Percentiles rank a stretch among this genome's conserved stretches.
These are phyloP conservation scores for Aspergillus egyptiacus DNA, from an alignment of 495 filamentous ascomycete genomes.

Conservation along the genomic window DNA sequence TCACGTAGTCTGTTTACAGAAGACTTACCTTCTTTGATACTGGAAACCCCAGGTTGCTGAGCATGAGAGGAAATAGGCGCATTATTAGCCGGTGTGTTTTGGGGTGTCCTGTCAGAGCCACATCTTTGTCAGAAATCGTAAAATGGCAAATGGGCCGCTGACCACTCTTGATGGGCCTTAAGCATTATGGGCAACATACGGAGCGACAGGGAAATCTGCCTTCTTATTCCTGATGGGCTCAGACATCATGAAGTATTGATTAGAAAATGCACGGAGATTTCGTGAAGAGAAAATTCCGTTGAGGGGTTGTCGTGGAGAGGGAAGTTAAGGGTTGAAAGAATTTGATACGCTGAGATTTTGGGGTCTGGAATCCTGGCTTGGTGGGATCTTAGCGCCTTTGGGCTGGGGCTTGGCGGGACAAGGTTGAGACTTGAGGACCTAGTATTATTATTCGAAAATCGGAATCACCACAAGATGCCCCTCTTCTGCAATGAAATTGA, in stretches of 20 bases:
- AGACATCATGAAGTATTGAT: slow-evolving; percentile 56
- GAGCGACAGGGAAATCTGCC: slow-evolving; percentile 70
- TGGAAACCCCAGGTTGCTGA: slow-evolving; percentile 87
- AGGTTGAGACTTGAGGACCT: slow-evolving; percentile 38
- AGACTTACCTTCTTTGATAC: slow-evolving; percentile 88
- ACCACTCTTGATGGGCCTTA: neutral
- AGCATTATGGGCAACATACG: slow-evolving; percentile 52
- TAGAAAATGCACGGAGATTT: slow-evolving; percentile 4
- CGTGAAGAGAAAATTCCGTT: slow-evolving; percentile 12
- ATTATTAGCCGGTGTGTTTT: slow-evolving; percentile 90
- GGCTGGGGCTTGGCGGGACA: slow-evolving; percentile 44
- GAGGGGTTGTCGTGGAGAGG: slow-evolving; percentile 22
- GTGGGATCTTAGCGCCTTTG: slow-evolving; percentile 47
- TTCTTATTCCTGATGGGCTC: slow-evolving; percentile 90
- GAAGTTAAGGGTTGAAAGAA: slow-evolving; percentile 31
- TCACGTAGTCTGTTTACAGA: too few relatives aligned
- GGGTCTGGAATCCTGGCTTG: slow-evolving; percentile 42
- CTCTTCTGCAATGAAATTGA: too few relatives aligned
- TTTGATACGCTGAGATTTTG: slow-evolving; percentile 38
- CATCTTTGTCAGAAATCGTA: slow-evolving; percentile 23
- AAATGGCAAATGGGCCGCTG: neutral
- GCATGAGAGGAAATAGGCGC: slow-evolving; percentile 97
- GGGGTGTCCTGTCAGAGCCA: slow-evolving; percentile 64
- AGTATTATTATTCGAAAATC: too few relatives aligned
- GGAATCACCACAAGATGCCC: too few relatives aligned